Conservation (phyloP, 2,329 filamentous ascomycete genomes). For the Fusarium newnesense region DNA sequence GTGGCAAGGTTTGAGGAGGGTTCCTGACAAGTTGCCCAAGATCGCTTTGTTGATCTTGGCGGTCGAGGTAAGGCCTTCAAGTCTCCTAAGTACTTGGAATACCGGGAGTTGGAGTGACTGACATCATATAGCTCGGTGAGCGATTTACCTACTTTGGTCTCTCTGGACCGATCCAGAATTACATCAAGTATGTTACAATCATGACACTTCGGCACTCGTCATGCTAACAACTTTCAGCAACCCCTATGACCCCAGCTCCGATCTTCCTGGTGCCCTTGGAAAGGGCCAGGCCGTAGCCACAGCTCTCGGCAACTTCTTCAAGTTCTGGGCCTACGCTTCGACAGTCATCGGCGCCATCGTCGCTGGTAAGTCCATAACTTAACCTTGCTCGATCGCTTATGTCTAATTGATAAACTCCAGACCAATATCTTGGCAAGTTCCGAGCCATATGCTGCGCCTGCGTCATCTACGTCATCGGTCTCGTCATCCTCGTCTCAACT, state of each 20-base stretch:
- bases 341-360: conserved; percentile 2
- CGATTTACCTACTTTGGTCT: conserved; percentile 18
- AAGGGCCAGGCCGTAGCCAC: background rate
- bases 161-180: background rate
- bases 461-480: background rate
- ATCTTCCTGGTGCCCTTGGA: background rate
- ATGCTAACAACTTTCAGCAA: background rate
- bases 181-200: conserved; percentile 1
- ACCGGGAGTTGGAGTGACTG: rapidly evolving
- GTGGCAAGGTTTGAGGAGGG: conserved; percentile 2
- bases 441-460: background rate
- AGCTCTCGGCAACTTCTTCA: conserved; percentile 11
- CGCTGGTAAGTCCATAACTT: background rate
- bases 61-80: background rate
- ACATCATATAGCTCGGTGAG: background rate
- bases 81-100: background rate
- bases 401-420: no score
- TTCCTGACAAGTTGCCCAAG: conserved; percentile 5
- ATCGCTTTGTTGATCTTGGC: background rate
- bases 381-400: no score
- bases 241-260: background rate
- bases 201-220: rapidly evolving
- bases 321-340: conserved; percentile 7
- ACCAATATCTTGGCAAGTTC: conserved; percentile 6
- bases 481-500: conserved; percentile 1